Evolutionary conservation across 805 yeast species (phyloP), one percentile per base, ranked within the genome.

Genomic region (Tetrapisispora fleetii): DNA sequence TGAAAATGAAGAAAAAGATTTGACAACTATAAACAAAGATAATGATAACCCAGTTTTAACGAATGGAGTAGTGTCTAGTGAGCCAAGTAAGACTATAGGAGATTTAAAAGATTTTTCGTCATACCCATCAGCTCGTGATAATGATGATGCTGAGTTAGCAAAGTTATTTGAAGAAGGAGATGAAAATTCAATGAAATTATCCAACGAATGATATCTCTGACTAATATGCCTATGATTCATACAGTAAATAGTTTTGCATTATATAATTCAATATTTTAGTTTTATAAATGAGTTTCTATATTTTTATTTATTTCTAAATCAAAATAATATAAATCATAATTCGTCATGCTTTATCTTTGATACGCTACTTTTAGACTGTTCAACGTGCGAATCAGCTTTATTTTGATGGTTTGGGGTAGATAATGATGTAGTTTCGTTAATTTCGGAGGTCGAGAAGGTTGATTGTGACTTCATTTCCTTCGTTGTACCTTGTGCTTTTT

Each of bases 1-100:
- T 6, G 58, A 52, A 14, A 51, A 43, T 14, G 53, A 48, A 9
- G 39, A 43, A 33, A 9, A 42, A 16, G 13, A 33, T 14, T 30
- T 22, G 30, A 39, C 35, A 35, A 51, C 39, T 37, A 48, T 52
- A 37, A 30, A 17, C 1, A 38, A 43, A 10, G 24, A 21, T 3
- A 38, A 37, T 9, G 41, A 33, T 17, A 41, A 22, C 2, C 13
- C 39, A 2, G 11, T 40, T 16, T 21, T 40, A 9, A 18, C 19
- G 17, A 38, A 49, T n/a, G 47, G 40, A 16, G 43, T 19, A 19
- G 49, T 16, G 7, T 17, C 43, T 4, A 27, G 16, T 32, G 28
- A 19, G 14, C 28, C 13, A 11, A 30, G 39, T n/a, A 24, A 30
- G 6, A n/a, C 33, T n/a, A 6, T 30, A 2, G 24, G 24, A 22